Evolutionary conservation across 2,329 filamentous ascomycete species (phyloP).

Genomic region (Xylariaceae sp.): DNA sequence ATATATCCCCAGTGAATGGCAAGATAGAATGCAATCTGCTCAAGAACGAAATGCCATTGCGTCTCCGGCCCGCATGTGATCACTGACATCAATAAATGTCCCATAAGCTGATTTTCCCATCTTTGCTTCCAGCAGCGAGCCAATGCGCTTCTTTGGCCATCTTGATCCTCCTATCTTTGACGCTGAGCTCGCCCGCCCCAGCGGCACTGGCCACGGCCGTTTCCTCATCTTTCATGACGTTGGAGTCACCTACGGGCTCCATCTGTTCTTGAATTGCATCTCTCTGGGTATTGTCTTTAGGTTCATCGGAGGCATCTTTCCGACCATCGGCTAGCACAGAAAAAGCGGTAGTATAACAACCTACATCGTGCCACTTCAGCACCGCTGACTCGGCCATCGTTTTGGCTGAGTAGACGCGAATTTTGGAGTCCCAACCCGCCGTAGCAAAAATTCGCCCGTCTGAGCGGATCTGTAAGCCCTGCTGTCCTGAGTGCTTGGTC

Average conservation of each 20-base stretch:
- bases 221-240: constrained; percentile 5
- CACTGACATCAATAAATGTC: constrained; percentile 75
- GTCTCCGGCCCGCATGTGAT: not conserved
- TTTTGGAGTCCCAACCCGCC: constrained; percentile 86
- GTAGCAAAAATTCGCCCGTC: constrained; percentile 88
- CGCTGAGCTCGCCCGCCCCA: constrained; percentile 49
- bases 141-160: constrained; percentile 79
- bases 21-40: not conserved
- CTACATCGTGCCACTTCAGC: constrained; percentile 91
- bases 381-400: constrained; percentile 88
- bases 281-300: constrained; percentile 13
- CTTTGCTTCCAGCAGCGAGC: constrained; percentile 89
- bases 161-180: constrained; percentile 68
- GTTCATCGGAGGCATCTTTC: constrained; percentile 10
- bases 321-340: constrained; percentile 49
- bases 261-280: constrained; percentile 11
- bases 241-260: not conserved
- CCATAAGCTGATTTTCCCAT: constrained; percentile 95
- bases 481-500: constrained; percentile 91
- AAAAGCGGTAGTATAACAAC: constrained; percentile 84
- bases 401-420: constrained; percentile 81
- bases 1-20: not conserved
- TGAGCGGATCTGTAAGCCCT: constrained; percentile 76
- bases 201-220: constrained; percentile 37
- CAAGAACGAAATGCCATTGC: not conserved